Conservation (phyloP, 31 red algal genomes). For the Asparagopsis taxiformis region DNA sequence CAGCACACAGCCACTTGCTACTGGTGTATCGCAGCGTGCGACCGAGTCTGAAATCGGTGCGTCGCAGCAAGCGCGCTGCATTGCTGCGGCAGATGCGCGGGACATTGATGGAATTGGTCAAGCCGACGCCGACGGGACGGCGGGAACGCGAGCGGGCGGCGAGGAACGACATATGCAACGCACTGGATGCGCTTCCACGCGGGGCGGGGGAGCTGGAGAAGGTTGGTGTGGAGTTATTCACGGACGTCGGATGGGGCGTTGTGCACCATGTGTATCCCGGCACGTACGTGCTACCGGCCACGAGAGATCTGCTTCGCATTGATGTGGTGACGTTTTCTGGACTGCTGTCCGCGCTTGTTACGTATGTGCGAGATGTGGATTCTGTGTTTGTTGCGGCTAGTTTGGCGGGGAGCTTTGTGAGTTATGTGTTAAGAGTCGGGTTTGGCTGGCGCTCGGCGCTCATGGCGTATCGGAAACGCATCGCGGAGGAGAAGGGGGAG, state of each 20-base stretch:
- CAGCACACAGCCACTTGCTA: constrained; percentile 25
- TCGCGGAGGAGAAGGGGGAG: constrained; percentile 18
- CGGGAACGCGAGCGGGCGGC: constrained; percentile 3
- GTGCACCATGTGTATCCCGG: constrained; percentile 20
- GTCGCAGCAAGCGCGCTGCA: constrained; percentile 5
- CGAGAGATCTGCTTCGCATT: constrained; percentile 31
- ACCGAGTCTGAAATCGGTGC: constrained; percentile 13
- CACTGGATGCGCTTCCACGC: too few species aligned
- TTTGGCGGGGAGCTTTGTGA: constrained; percentile 16
- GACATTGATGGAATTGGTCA: constrained; percentile 5
- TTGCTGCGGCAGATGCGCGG: constrained; percentile 20
- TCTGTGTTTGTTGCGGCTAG: constrained; percentile 12
- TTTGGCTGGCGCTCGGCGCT: constrained; percentile 23
- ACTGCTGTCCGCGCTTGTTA: constrained; percentile 10
- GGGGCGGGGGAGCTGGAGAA: background rate
- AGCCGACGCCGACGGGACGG: constrained; percentile 14
- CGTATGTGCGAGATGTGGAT: constrained; percentile 12
- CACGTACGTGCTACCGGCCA: constrained; percentile 31
- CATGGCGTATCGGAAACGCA: constrained; percentile 11
- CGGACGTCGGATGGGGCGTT: constrained; percentile 31
- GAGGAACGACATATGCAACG: background rate
- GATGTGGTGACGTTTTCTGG: constrained; percentile 39
- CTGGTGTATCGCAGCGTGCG: constrained; percentile 30
- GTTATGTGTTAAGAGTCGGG: constrained; percentile 22
- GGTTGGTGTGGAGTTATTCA: constrained; percentile 20